Conservation (phyloP, 164 flowering plant genomes). For the Litsea cubeba region DNA sequence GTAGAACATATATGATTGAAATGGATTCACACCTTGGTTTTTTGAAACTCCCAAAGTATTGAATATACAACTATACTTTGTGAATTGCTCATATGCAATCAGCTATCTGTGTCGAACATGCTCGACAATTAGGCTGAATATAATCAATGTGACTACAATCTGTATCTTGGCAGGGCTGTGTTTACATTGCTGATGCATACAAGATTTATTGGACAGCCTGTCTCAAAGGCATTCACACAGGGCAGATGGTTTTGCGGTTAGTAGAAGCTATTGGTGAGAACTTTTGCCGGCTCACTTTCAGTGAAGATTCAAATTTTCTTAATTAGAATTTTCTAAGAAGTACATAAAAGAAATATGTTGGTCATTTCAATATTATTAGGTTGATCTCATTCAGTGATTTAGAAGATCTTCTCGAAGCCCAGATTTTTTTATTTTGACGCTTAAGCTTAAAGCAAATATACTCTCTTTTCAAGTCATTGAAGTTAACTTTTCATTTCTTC, state of each 20-base stretch:
- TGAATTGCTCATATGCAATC: too few species aligned
- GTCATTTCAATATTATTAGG: not conserved
- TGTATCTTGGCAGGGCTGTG: constrained; percentile 62
- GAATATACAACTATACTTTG: not conserved
- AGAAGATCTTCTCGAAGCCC: not conserved
- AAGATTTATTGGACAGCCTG: constrained; percentile 83
- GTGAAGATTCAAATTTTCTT: not conserved
- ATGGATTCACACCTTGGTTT: not conserved
- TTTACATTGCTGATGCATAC: constrained; percentile 84
- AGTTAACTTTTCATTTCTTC: not conserved
- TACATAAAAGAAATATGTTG: not conserved
- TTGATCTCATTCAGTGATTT: not conserved
- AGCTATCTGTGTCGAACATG: not conserved
- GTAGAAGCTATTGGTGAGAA: constrained; percentile 97
- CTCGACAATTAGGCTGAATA: not conserved
- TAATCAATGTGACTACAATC: constrained; percentile 1
- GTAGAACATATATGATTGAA: not conserved
- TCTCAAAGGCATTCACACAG: constrained; percentile 83
- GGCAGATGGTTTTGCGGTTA: constrained; percentile 84
- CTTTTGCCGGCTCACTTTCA: not conserved
- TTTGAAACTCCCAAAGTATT: not conserved
- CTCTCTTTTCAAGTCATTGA: not conserved
- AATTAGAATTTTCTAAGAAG: not conserved
- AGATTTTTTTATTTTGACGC: not conserved
- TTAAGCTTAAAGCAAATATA: not conserved